Percentiles rank a stretch among this genome's conserved stretches.
Evolutionary conservation across 2,329 filamentous ascomycete genomes (phyloP).

Genomic region (Ceratocystis ficicola): DNA sequence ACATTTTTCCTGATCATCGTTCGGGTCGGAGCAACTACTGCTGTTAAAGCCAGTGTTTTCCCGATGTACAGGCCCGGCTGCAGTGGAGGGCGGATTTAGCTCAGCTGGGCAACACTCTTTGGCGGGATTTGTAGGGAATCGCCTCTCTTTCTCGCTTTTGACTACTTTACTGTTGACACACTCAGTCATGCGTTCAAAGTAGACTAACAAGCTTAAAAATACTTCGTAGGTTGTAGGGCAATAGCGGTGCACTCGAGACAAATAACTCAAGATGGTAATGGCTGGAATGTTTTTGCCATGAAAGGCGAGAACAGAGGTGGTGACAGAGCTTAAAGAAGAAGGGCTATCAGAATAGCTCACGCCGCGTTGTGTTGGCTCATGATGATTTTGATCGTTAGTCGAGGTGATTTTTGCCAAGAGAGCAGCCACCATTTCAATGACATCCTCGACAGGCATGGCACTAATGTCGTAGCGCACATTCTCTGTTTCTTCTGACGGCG

Average conservation of each 20-base stretch:
- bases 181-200: conserved; percentile 98
- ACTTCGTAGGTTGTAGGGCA: conserved; percentile 98
- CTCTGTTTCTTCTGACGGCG: conserved; percentile 22
- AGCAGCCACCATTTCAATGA: conserved; percentile 98
- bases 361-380: conserved; percentile 74
- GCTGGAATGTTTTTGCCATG: conserved; percentile 96
- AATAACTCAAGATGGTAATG: conserved; percentile 91
- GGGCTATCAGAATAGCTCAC: conserved; percentile 33
- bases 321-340: conserved; percentile 28
- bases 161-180: conserved; percentile 73
- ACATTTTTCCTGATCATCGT: not conserved
- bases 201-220: conserved; percentile 86
- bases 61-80: not conserved
- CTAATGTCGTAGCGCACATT: conserved; percentile 81
- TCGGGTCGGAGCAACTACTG: not conserved
- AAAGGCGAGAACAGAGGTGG: conserved; percentile 71
- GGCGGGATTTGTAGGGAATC: not conserved
- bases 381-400: conserved; percentile 77
- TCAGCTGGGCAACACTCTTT: not conserved
- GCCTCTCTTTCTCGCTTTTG: conserved; percentile 43
- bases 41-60: not conserved
- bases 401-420: conserved; percentile 93
- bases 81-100: not conserved
- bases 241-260: conserved; percentile 95
- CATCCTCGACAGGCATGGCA: conserved; percentile 89